Conservation (phyloP, 2,329 filamentous ascomycete genomes). For the Stromatinia cepivora region DNA sequence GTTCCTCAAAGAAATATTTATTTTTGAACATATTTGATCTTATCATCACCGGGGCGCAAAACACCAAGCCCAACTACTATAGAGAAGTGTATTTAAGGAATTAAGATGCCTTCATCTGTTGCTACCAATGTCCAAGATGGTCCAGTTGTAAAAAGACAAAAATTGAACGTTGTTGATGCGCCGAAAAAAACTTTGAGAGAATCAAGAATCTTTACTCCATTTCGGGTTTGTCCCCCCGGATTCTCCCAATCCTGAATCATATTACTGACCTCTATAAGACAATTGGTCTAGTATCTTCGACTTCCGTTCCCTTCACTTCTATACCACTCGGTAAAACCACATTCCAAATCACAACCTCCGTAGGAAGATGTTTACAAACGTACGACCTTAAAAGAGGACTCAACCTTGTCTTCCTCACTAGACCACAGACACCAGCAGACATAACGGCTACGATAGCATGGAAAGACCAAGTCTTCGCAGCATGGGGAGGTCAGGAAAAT, state of each 20-base stretch:
- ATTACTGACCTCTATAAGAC: conserved; percentile 57
- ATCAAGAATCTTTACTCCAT: conserved; percentile 90
- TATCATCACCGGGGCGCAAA: conserved; percentile 7
- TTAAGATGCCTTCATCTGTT: conserved; percentile 48
- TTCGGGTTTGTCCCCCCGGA: conserved; percentile 64
- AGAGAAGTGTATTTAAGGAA: neutral
- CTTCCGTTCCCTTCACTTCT: conserved; percentile 83
- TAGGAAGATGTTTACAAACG: conserved; percentile 86
- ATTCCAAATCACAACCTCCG: conserved; percentile 95
- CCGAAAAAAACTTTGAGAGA: conserved; percentile 48
- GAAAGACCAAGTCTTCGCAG: conserved; percentile 85
- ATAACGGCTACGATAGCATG: conserved; percentile 88
- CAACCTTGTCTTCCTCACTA: conserved; percentile 88
- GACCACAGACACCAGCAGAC: conserved; percentile 79
- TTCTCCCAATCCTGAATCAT: neutral
- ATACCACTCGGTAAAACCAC: conserved; percentile 89
- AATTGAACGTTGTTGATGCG: conserved; percentile 51
- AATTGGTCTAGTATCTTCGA: conserved; percentile 89
- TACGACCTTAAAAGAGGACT: conserved; percentile 91
- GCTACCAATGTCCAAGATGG: conserved; percentile 50
- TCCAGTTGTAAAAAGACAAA: conserved; percentile 76
- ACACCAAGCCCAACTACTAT: conserved; percentile 2
- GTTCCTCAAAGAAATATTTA: neutral
- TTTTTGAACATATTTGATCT: neutral
- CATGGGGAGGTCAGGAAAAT: conserved; percentile 69